Evolutionary conservation across 129 eudicot genomes (phyloP).

Genomic region (Lactuca sativa): DNA sequence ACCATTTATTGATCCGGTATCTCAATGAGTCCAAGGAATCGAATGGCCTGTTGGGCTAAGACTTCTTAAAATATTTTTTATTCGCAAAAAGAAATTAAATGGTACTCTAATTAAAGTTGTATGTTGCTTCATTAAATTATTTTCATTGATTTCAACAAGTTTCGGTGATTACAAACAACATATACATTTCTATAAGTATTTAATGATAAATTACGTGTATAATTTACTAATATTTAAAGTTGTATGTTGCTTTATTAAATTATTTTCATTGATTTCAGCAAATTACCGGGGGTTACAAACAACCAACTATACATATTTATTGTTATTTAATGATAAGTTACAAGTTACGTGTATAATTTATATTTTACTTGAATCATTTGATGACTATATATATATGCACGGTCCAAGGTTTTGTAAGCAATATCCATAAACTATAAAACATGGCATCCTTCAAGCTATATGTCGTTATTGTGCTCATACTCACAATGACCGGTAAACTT

Average conservation of each 20-base stretch:
- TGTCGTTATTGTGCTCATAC: not conserved
- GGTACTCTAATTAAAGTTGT: no score
- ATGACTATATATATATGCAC: not conserved
- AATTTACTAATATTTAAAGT: not conserved
- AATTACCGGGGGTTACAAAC: not conserved
- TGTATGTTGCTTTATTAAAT: no score
- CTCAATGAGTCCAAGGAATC: no score
- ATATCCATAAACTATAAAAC: not conserved
- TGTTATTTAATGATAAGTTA: no score
- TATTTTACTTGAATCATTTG: not conserved
- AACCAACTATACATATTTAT: not conserved
- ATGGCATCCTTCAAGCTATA: not conserved
- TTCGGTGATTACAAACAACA: not conserved
- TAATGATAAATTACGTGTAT: not conserved
- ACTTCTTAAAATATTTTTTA: no score
- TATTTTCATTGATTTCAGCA: not conserved
- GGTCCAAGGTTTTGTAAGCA: not conserved
- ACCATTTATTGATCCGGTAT: no score
- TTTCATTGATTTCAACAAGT: no score
- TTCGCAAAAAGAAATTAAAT: no score
- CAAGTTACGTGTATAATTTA: no score
- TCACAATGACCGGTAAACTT: not conserved
- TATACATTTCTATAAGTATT: no score
- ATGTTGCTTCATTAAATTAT: no score
- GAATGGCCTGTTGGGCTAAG: no score